Base-by-base conservation (phyloP, 1,284 basidiomycete genomes). In the Malassezia psittaci region DNA sequence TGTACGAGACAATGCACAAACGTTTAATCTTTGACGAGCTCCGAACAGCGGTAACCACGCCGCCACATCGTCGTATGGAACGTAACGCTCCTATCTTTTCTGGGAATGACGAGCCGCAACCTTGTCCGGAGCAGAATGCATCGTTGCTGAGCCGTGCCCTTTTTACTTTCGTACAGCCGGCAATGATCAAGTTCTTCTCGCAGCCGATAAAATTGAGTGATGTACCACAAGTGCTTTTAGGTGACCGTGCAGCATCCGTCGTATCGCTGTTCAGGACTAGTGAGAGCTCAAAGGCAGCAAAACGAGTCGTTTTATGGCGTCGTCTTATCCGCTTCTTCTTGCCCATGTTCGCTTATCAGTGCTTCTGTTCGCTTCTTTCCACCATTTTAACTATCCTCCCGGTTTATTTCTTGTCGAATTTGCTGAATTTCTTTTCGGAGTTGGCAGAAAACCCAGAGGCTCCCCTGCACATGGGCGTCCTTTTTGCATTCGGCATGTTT, bases 401-500 rank as follows among this genome's bases (percentile, higher is more conserved):
- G 2, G 77, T 80, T 0, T 67, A 77, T 33, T 79, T 79, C 56
- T 72, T 81, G 12, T 77, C 78, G 36, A 72, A 77, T 6, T 69
- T 81, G 13, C 75, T 82, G 5, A 64, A 76, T 47, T 79, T 76
- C 66, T 77, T 81, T 41, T 61, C 65, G 18, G 59, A 66, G 9
- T 63, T 71, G 15, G 59, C 60, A 5, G 18, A 46, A 18, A 42
- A 43, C 9, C 57, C 55, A 2, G 53, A 60, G 1, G 54, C 59
- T 29, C 79, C 79, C 0, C 57, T 67, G 0, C 79, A 81, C 57
- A 77, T 81, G 46, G 79, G 79, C 4, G 66, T 79, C 0, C 70
- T 80, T 2, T 82, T 79, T 59, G 77, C 79, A 3, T 72, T 71
- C 15, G 76, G 77, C 54, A 78, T 81, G 76, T 77, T 77, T 40